Evolutionary conservation across 441 rosid genomes (phyloP), one percentile per base, ranked within the genome.

Genomic region (Dalechampia spathulata): DNA sequence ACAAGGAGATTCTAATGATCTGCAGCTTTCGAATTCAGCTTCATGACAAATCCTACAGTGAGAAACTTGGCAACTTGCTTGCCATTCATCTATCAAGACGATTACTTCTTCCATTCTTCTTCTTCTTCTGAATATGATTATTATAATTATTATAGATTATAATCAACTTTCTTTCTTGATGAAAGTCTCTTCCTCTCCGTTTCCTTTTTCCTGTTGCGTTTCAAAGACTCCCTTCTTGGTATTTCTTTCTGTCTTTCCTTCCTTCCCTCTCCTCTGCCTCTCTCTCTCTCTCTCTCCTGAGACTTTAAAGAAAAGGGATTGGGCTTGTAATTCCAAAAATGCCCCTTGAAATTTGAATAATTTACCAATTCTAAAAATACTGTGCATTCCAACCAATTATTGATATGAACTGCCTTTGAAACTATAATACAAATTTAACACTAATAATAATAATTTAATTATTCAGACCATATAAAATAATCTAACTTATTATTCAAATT

Each of bases 1-100:
- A 69, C 99, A 92, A 38, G 99, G 97, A 76, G 88, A 79, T 82
- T 92, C 99, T 55, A 92, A 56, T 75, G 68, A 66, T 51, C 71
- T 74, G 25, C 63, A 69, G 80, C 85, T 83, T 58, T 81, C 95
- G 11, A 75, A 75, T 40, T 80, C 83, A 48, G 89, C 92, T 67
- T 92, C 99, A 27, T 86, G 96, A 72, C 97, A 92, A 37, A 92
- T 92, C 68, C 99, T 80, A 60, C 99, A 86, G 78, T 67, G 72
- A 9, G 74, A 40, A 27, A 52, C 37, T 51, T 68, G 61, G 12
- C 57, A 54, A 64, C 68, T 72, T 5, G 71, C 57, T 36, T 71
- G 66, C 21, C 59, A 66, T 66, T 82, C 76, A 38, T 80, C 83
- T 2, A 79, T 73, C 37, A 71, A 64, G 76, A 92, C 39, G 27